phyloP scores from a whole-genome alignment of 2,329 filamentous ascomycete genomes.

The Epichloe gansuensis region DNA sequence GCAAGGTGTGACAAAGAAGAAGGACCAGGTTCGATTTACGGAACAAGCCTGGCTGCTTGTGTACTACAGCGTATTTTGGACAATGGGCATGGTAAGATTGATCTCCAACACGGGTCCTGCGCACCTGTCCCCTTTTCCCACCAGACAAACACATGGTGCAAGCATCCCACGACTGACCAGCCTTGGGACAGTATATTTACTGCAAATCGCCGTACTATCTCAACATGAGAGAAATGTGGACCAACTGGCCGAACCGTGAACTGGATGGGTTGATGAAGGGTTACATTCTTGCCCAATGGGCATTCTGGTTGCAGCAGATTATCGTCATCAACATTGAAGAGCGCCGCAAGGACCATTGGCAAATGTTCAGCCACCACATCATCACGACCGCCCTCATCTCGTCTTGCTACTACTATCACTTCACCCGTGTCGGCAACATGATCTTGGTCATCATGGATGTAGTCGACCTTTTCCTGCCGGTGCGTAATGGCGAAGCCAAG shows the following conservation, averaged over 20 bases:
- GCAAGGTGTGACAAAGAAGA: conserved; percentile 62
- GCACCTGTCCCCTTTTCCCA: not conserved
- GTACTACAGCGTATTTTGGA: conserved; percentile 76
- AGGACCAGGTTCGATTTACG: conserved; percentile 71
- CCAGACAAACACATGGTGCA: not conserved
- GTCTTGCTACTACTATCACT: conserved; percentile 74
- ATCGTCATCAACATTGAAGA: conserved; percentile 91
- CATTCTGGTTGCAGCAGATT: conserved; percentile 91
- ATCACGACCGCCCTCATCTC: conserved; percentile 74
- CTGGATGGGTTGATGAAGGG: conserved; percentile 67
- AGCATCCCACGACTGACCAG: not conserved
- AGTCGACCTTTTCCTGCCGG: conserved; percentile 77
- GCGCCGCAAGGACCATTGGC: conserved; percentile 83
- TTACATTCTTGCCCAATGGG: conserved; percentile 83
- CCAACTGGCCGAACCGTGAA: conserved; percentile 70
- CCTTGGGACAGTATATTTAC: conserved; percentile 57
- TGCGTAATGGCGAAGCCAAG: conserved; percentile 30
- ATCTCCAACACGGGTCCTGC: not conserved
- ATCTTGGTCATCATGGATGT: conserved; percentile 90
- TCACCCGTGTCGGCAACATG: conserved; percentile 77
- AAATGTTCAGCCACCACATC: conserved; percentile 96
- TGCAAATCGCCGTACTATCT: conserved; percentile 67
- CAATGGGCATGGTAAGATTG: conserved; percentile 61
- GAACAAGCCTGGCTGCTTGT: conserved; percentile 88
- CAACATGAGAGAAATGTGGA: conserved; percentile 70